These are phyloP conservation scores for Herpetospermum pedunculosum DNA, from an alignment of 306 rosid species.

Conservation along the genomic window DNA sequence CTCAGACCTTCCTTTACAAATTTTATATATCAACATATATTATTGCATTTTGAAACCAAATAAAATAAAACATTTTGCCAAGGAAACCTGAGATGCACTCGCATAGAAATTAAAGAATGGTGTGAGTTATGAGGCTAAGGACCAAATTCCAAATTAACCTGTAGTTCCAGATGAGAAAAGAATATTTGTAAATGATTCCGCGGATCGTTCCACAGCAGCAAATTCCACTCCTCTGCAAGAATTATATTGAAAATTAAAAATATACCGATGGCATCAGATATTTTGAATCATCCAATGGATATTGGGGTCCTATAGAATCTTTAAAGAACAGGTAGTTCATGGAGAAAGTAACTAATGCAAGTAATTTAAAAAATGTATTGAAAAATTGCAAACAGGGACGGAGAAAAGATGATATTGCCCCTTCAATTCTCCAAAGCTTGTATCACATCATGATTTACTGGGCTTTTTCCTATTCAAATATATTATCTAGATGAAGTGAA, in stretches of 20 bases:
- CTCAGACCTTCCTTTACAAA: neutral
- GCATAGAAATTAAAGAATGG: neutral
- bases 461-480: neutral
- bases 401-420: neutral
- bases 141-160: conserved; percentile 23
- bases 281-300: neutral
- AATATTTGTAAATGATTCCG: conserved; percentile 57
- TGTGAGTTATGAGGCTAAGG: neutral
- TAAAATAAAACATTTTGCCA: neutral
- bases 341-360: neutral
- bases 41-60: neutral
- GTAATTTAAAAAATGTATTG: neutral
- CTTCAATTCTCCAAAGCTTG: neutral
- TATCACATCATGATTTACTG: neutral
- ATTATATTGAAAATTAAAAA: conserved; percentile 6
- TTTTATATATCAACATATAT: neutral
- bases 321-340: neutral
- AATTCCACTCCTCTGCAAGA: conserved; percentile 65
- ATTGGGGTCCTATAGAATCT: neutral
- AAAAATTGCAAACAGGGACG: neutral
- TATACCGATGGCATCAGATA: neutral
- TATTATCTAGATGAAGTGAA: neutral
- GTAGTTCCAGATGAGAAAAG: conserved; percentile 98
- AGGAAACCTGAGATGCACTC: neutral
- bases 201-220: conserved; percentile 46